Percentiles rank a stretch among this genome's conserved stretches.
These are phyloP conservation scores for Porphyrellus sp. DNA, from an alignment of 1,284 basidiomycete genomes.

Conservation along the genomic window DNA sequence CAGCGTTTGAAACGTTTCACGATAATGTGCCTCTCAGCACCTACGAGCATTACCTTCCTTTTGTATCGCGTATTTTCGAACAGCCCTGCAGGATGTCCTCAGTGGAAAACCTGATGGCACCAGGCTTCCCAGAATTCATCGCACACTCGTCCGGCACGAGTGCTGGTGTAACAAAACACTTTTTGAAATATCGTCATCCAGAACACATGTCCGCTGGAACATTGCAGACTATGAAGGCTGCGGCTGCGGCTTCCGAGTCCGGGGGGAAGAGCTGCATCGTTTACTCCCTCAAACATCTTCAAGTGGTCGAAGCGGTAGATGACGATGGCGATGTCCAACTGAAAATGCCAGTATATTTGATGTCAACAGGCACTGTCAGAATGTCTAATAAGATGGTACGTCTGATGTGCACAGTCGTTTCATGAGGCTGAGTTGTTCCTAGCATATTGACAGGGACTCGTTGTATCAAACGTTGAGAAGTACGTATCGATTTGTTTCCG, in stretches of 20 bases:
- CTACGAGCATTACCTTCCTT: slow-evolving; percentile 24
- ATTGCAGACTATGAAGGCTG: slow-evolving; percentile 14
- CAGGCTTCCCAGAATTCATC: slow-evolving; percentile 24
- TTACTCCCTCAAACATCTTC: slow-evolving; percentile 21
- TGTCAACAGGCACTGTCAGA: slow-evolving; percentile 24
- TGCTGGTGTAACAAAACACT: slow-evolving; percentile 21
- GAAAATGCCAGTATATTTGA: slow-evolving; percentile 21
- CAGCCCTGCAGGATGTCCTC: slow-evolving; percentile 17
- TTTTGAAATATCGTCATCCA: slow-evolving; percentile 24
- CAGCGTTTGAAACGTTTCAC: slow-evolving; percentile 15
- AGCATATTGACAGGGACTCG: slow-evolving; percentile 18
- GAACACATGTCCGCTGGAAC: slow-evolving; percentile 23
- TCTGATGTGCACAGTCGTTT: not conserved
- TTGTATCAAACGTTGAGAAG: slow-evolving; percentile 11
- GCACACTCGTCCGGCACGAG: slow-evolving; percentile 24
- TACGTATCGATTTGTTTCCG: slow-evolving; percentile 1
- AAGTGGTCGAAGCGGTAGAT: slow-evolving; percentile 16
- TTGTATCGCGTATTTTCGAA: slow-evolving; percentile 23
- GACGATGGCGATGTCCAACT: slow-evolving; percentile 13
- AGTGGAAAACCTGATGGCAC: slow-evolving; percentile 26
- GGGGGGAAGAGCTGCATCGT: slow-evolving; percentile 21
- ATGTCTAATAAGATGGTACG: slow-evolving; percentile 25
- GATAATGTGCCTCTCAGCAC: slow-evolving; percentile 17
- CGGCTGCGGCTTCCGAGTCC: slow-evolving; percentile 7
- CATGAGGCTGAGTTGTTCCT: slow-evolving; percentile 1